Evolutionary conservation across 331 rosid genomes (phyloP), one percentile per base, ranked within the genome.

Genomic region (Saraca asoca): DNA sequence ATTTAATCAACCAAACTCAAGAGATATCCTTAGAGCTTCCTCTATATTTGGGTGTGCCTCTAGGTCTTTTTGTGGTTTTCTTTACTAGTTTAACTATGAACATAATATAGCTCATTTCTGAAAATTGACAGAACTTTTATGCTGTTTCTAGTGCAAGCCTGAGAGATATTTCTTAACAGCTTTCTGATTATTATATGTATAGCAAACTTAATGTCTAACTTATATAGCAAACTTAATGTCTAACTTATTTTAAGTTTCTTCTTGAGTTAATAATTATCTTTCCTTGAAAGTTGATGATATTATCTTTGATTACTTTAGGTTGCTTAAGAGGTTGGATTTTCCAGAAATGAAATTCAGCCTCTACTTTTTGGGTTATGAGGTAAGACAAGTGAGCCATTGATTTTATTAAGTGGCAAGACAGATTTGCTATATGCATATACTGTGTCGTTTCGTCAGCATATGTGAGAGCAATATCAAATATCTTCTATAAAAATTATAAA

Each of bases 331-430:
- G 79, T 56, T 93, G 82, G 97, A 93, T 75, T 86, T 93, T 76
- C 87, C 95, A 4, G 95, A 88, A 57, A 83, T 80, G 97, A 93
- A 93, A 86, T 86, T 90, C 78, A 93, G 91, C 81, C 56, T 88
- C 64, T 93, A 90, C 86, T 93, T 90, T 66, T 9, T 93, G 89
- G 97, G 97, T 64, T 87, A 93, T 64, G 98, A 81, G 89, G 98
- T 93, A 80, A 58, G 70, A 24, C 60, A 17, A 29, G 14, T 50
- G 66, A 62, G 20, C 55, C 46, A 46, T 62, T 70, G 46, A 44
- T 56, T 42, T 31, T 34, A 18, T 49, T 48, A 41, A 56, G 43
- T 42, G 53, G 58, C 46, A 38, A 31, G 37, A 56, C 66, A 12
- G 65, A 44, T 63, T 38, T 76, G 62, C 38, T 29, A n/a, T 42